phyloP scores from a whole-genome alignment of 441 rosid genomes.

The Raphanus hybrid region DNA sequence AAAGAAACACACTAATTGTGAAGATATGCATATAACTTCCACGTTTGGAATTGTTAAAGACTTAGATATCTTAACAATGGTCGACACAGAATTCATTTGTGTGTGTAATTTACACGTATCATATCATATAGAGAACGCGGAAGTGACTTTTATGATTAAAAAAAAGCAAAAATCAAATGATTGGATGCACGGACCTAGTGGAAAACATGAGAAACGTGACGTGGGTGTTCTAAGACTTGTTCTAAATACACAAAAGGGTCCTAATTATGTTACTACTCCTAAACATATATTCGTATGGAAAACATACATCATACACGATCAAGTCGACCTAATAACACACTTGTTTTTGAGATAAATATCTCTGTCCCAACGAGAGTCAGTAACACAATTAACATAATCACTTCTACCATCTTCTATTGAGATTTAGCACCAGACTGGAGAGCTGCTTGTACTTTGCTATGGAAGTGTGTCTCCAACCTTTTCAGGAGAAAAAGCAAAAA shows the following conservation, averaged over 20 bases:
- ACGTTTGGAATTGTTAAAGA: too few relatives aligned
- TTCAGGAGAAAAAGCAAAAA: background rate
- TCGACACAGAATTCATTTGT: too few relatives aligned
- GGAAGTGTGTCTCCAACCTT: conserved; percentile 88
- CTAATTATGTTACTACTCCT: background rate
- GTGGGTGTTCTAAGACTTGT: background rate
- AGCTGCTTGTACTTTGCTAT: conserved; percentile 85
- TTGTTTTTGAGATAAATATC: background rate
- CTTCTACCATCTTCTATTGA: conserved; percentile 43
- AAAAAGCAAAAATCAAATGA: conserved; percentile 1
- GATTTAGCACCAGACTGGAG: conserved; percentile 66
- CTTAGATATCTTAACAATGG: too few relatives aligned
- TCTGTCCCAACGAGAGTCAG: background rate
- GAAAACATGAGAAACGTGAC: background rate
- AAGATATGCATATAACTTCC: too few relatives aligned
- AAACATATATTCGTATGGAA: background rate
- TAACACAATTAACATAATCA: background rate
- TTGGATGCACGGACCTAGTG: background rate
- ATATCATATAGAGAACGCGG: background rate
- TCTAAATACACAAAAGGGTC: background rate
- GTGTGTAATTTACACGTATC: background rate
- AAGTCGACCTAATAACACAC: conserved; percentile 17
- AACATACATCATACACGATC: conserved; percentile 6
- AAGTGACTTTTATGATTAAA: background rate
- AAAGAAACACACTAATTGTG: too few relatives aligned